Evolutionary conservation across 352 stramenopile species (phyloP), one percentile per base, ranked within the genome.

Genomic region (Phytophthora agathidicida): DNA sequence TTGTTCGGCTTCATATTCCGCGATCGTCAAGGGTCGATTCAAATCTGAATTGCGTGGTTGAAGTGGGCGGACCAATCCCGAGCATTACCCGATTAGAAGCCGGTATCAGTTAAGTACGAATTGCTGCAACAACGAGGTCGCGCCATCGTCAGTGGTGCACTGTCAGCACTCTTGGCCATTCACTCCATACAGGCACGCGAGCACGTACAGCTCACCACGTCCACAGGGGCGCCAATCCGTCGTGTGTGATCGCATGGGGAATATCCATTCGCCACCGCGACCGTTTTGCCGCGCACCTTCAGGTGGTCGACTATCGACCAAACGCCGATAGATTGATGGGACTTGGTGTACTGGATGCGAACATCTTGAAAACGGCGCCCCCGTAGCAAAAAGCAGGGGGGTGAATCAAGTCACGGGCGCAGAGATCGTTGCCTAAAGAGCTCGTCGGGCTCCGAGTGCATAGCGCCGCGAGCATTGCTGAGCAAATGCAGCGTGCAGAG

Each of bases 321-420:
- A n/a, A n/a, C n/a, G n/a, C 38, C 5, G 20, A 51, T 52, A 30
- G 53, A 62, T 63, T 50, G 35, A 63, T 56, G 43, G 35, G 11
- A 45, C n/a, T n/a, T n/a, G n/a, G n/a, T 22, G 8, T 43, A 27
- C 20, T 54, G 23, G 46, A 24, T 44, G 16, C 36, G 30, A 19
- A n/a, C n/a, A n/a, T n/a, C n/a, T n/a, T n/a, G n/a, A n/a, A 47
- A 48, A 36, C 26, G 27, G 14, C n/a, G 27, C n/a, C n/a, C n/a
- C n/a, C n/a, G n/a, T n/a, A n/a, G n/a, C n/a, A n/a, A n/a, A n/a
- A n/a, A n/a, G n/a, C n/a, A n/a, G n/a, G n/a, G n/a, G n/a, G n/a
- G n/a, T n/a, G n/a, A n/a, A n/a, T n/a, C n/a, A n/a, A n/a, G n/a
- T n/a, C n/a, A n/a, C n/a, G n/a, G n/a, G n/a, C n/a, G n/a, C n/a